These are phyloP conservation scores for Candida pseudofarinosa DNA, from an alignment of 805 yeast genomes.

Conservation along the genomic window DNA sequence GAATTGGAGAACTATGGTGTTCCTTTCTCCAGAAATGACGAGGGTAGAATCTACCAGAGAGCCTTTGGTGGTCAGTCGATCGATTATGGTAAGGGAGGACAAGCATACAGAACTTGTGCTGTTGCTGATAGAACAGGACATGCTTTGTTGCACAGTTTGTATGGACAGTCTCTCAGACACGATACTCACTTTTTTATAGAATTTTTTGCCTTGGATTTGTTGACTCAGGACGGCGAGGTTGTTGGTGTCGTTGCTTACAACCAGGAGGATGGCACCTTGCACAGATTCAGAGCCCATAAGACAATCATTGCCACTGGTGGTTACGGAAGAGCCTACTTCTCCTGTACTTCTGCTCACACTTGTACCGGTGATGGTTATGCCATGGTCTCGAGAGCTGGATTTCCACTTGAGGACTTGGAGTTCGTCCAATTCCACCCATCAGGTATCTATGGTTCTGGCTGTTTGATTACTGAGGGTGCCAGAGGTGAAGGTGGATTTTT, in stretches of 20 bases:
- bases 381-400: conserved; percentile 97
- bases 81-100: conserved; percentile 97
- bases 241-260: conserved; percentile 97
- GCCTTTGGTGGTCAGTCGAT: conserved; percentile 98
- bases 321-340: conserved; percentile 96
- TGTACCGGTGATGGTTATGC: conserved; percentile 99
- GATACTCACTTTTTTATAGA: conserved; percentile 98
- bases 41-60: conserved; percentile 96
- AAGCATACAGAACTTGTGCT: conserved; percentile 98
- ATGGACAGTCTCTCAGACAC: conserved; percentile 94
- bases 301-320: conserved; percentile 99
- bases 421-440: conserved; percentile 99
- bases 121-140: conserved; percentile 99
- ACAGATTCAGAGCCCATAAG: conserved; percentile 95
- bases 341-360: conserved; percentile 98
- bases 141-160: conserved; percentile 89
- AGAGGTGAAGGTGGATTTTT: conserved; percentile 99
- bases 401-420: conserved; percentile 96
- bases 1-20: conserved; percentile 98
- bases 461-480: conserved; percentile 98
- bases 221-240: conserved; percentile 93
- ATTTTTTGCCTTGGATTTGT: conserved; percentile 89
- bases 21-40: conserved; percentile 95
- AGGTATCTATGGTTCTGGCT: conserved; percentile 98
- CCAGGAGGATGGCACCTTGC: conserved; percentile 98